Evolutionary conservation across 805 yeast species (phyloP).

Genomic region (Ogataea allantospora): DNA sequence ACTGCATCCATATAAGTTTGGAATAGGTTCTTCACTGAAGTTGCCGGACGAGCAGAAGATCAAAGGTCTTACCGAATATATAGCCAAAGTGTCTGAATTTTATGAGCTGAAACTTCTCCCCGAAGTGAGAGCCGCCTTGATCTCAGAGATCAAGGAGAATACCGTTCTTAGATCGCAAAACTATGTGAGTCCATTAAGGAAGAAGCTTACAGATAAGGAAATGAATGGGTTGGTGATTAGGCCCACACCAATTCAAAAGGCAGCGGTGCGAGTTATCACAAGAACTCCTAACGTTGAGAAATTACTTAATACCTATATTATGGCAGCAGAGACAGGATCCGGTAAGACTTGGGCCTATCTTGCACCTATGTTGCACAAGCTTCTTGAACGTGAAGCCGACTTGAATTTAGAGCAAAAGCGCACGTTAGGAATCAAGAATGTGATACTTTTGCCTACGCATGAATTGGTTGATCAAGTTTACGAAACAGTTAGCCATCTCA

Average conservation of each 20-base stretch:
- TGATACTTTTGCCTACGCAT: conserved; percentile 85
- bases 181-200: conserved; percentile 27
- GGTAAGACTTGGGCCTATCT: conserved; percentile 95
- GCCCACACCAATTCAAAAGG: conserved; percentile 82
- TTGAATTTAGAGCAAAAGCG: conserved; percentile 35
- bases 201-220: conserved; percentile 33
- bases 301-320: conserved; percentile 59
- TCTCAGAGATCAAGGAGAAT: conserved; percentile 48
- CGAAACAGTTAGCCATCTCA: conserved; percentile 37
- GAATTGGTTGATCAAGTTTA: conserved; percentile 84
- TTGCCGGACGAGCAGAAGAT: conserved; percentile 37
- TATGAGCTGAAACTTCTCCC: conserved; percentile 67
- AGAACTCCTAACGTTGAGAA: conserved; percentile 36
- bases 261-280: conserved; percentile 61
- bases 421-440: conserved; percentile 57
- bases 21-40: conserved; percentile 48
- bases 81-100: conserved; percentile 58
- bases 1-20: conserved; percentile 40
- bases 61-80: conserved; percentile 38
- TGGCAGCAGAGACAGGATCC: conserved; percentile 97
- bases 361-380: conserved; percentile 67
- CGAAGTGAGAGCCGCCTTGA: conserved; percentile 58
- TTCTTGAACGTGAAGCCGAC: conserved; percentile 55
- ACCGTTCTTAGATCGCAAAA: conserved; percentile 41
- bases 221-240: conserved; percentile 39